A percentile compares a stretch with the other conserved stretches of the same genome.
Evolutionary conservation across 2,329 filamentous ascomycete genomes (phyloP).

Genomic region (Elsinoe batatas): DNA sequence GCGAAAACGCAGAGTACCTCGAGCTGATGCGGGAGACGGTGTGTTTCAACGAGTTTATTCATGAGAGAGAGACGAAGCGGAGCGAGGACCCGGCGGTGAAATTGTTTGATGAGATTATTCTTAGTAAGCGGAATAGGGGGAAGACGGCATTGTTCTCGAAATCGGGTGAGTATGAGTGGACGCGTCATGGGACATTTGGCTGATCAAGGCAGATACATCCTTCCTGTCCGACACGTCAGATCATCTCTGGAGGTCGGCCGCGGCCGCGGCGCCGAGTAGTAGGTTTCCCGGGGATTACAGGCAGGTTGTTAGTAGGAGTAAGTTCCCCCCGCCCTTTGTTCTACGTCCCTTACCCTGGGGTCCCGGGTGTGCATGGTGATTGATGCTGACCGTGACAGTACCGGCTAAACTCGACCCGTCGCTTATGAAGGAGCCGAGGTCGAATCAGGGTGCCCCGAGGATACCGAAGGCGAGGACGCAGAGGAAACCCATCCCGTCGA

Average conservation of each 20-base stretch:
- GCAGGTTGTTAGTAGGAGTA: slow-evolving; percentile 41
- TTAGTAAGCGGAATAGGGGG: slow-evolving; percentile 64
- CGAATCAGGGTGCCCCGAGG: slow-evolving; percentile 76
- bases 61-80: slow-evolving; percentile 61
- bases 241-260: slow-evolving; percentile 65
- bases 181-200: neutral
- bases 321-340: slow-evolving; percentile 40
- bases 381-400: slow-evolving; percentile 40
- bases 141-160: slow-evolving; percentile 57
- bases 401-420: slow-evolving; percentile 76
- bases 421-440: slow-evolving; percentile 84
- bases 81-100: slow-evolving; percentile 56
- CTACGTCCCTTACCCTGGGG: too few species aligned
- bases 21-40: slow-evolving; percentile 50
- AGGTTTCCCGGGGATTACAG: slow-evolving; percentile 47
- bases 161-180: slow-evolving; percentile 33
- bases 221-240: slow-evolving; percentile 66
- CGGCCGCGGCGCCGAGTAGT: slow-evolving; percentile 46
- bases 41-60: slow-evolving; percentile 76
- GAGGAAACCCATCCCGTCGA: slow-evolving; percentile 39
- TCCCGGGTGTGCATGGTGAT: neutral
- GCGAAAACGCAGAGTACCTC: slow-evolving; percentile 56
- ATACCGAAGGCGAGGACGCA: slow-evolving; percentile 41
- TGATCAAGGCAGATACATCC: slow-evolving; percentile 31
- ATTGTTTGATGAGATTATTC: slow-evolving; percentile 74